Base-by-base conservation (phyloP, 2,329 filamentous ascomycete genomes). In the Chaetomiaceae sp. region DNA sequence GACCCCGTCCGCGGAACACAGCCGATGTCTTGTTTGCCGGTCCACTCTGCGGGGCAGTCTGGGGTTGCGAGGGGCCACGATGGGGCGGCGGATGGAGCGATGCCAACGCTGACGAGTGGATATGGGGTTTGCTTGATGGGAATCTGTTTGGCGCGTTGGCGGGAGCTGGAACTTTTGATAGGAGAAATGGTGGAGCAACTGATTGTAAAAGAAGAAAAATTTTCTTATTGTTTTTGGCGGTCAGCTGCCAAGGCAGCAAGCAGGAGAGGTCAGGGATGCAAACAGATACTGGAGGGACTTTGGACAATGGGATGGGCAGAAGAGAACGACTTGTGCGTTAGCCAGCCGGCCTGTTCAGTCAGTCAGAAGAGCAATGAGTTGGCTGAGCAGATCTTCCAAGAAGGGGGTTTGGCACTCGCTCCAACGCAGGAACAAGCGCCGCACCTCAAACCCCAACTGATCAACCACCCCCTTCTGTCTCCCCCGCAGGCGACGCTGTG, bases 71-170 rank as follows among this genome's bases (percentile, higher is more conserved):
- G 34, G 11, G 42, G 19, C 24, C 22, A 24, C 9, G 22, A 24
- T 24, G 22, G 22, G 9, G 22, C 9, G 9, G 22, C 22, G 5
- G 42, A 30, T 36, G 34, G 34, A 22, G 18, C 30, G 22, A 22
- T 36, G 34, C 18, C 17, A 36, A 19, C 11, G 33, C 39, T 10
- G 19, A 24, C 29, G 20, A 17, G 39, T 42, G 41, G 33, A 44
- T 14, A 38, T 44, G 34, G 42, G 15, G 42, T 38, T 44, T 38
- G 17, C 9, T 3, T 17, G 34, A 38, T 30, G 42, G 34, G 34
- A 38, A 44, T 32, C 33, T 38, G 29, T 32, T 38, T 5, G 22
- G 6, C 22, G 22, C 5, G 22, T 24, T 24, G 26, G 40, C 40
- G 40, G 35, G 22, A 20, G 34, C 15, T 33, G 42, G 22, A 17